phyloP scores from a whole-genome alignment of 148 eudicot species.

The Polygonum maritimum region DNA sequence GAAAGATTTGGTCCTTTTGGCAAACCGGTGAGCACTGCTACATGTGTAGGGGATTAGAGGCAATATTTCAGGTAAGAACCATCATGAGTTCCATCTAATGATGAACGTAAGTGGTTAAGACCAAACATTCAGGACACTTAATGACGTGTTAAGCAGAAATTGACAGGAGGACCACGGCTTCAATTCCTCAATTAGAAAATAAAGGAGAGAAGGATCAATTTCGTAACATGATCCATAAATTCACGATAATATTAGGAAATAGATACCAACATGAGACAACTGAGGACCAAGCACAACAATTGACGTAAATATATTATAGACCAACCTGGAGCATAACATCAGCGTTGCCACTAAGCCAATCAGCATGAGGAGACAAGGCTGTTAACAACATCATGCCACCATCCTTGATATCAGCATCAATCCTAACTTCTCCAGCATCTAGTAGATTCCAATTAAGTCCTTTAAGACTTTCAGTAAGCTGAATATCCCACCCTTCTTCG shows the following conservation, averaged over 20 bases:
- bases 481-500: slow-evolving; percentile 89
- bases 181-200: no score
- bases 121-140: background rate
- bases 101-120: background rate
- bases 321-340: slow-evolving; percentile 93
- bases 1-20: background rate
- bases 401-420: slow-evolving; percentile 99
- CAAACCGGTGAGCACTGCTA: background rate
- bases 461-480: slow-evolving; percentile 82
- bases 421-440: slow-evolving; percentile 97
- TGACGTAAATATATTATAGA: slow-evolving; percentile 2
- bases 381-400: slow-evolving; percentile 98
- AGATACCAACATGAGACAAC: background rate
- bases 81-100: background rate
- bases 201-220: background rate
- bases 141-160: background rate
- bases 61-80: background rate
- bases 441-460: slow-evolving; percentile 90
- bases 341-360: slow-evolving; percentile 96
- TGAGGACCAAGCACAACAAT: background rate
- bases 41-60: background rate
- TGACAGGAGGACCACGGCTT: background rate
- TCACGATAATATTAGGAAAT: background rate
- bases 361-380: slow-evolving; percentile 90
- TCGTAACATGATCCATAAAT: background rate